Evolutionary conservation across 768 basidiomycete species (phyloP).

Genomic region (Leccinellum albellum): DNA sequence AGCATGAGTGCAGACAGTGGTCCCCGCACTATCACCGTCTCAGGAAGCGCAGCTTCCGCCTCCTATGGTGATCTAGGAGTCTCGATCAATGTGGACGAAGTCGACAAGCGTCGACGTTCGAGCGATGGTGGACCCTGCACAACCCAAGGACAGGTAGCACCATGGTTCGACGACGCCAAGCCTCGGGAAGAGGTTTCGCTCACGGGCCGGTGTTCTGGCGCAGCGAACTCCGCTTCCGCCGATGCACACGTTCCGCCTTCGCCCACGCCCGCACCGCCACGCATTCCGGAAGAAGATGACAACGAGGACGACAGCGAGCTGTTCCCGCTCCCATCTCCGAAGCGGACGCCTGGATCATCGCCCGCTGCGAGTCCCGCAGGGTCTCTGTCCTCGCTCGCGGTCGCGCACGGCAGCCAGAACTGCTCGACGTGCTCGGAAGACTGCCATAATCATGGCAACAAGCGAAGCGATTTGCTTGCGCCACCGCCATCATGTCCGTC

Average conservation of each 20-base stretch:
- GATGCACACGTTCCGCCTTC: slow-evolving; percentile 8
- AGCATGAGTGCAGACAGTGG: slow-evolving; percentile 39
- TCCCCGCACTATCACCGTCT: slow-evolving; percentile 26
- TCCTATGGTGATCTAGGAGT: slow-evolving; percentile 22
- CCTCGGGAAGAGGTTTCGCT: not conserved
- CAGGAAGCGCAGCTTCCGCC: slow-evolving; percentile 31
- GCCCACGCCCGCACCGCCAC: slow-evolving; percentile 17
- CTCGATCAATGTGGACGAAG: slow-evolving; percentile 58
- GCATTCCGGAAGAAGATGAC: slow-evolving; percentile 32
- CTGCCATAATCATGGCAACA: slow-evolving; percentile 1
- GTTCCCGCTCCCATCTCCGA: slow-evolving; percentile 58
- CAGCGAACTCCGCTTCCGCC: not conserved
- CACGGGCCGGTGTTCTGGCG: not conserved
- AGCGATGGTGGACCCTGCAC: slow-evolving; percentile 28
- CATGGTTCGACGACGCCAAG: not conserved
- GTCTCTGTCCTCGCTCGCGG: slow-evolving; percentile 27
- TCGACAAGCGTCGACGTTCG: slow-evolving; percentile 53
- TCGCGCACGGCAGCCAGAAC: not conserved
- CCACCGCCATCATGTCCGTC: slow-evolving; percentile 25
- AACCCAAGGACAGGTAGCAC: not conserved
- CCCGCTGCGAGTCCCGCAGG: no score
- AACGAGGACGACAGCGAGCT: slow-evolving; percentile 57
- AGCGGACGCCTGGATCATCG: slow-evolving; percentile 47
- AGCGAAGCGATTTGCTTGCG: slow-evolving; percentile 11
- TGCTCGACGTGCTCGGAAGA: slow-evolving; percentile 19